Evolutionary conservation across 139 green algal species (phyloP).

Genomic region (Choricystis sp.): DNA sequence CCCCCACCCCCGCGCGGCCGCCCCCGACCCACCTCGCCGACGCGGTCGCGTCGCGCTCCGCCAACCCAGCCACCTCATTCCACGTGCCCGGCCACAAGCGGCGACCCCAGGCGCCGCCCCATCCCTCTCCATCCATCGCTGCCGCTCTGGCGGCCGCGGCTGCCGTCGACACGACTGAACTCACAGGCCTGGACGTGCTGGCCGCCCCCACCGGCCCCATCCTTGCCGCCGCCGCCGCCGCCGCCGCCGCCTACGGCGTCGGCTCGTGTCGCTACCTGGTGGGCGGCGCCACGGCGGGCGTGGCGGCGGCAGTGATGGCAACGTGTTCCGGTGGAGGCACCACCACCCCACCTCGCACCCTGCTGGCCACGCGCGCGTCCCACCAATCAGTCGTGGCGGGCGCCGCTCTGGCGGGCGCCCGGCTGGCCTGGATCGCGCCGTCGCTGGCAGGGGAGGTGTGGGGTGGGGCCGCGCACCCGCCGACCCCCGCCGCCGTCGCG

Average conservation of each 20-base stretch:
- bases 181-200: constrained; percentile 68
- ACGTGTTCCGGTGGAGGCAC: constrained; percentile 32
- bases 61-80: constrained; percentile 30
- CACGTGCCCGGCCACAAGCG: constrained; percentile 75
- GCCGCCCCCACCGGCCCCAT: constrained; percentile 54
- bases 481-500: constrained; percentile 28
- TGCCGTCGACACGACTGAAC: constrained; percentile 61
- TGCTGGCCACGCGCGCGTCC: constrained; percentile 70
- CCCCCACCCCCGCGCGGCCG: not conserved
- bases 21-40: constrained; percentile 29
- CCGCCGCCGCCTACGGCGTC: constrained; percentile 51
- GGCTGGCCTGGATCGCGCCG: constrained; percentile 27
- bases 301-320: constrained; percentile 53
- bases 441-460: constrained; percentile 18
- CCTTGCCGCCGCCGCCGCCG: constrained; percentile 44
- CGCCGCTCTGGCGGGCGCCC: constrained; percentile 33
- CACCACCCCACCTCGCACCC: constrained; percentile 25
- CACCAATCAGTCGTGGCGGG: constrained; percentile 64
- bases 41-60: constrained; percentile 26
- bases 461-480: constrained; percentile 30
- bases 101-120: constrained; percentile 1
- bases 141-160: constrained; percentile 11
- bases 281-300: constrained; percentile 68
- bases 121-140: constrained; percentile 9
- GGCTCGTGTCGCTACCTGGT: constrained; percentile 74